Conservation (phyloP, 2,329 filamentous ascomycete genomes). For the Venturia asperata region DNA sequence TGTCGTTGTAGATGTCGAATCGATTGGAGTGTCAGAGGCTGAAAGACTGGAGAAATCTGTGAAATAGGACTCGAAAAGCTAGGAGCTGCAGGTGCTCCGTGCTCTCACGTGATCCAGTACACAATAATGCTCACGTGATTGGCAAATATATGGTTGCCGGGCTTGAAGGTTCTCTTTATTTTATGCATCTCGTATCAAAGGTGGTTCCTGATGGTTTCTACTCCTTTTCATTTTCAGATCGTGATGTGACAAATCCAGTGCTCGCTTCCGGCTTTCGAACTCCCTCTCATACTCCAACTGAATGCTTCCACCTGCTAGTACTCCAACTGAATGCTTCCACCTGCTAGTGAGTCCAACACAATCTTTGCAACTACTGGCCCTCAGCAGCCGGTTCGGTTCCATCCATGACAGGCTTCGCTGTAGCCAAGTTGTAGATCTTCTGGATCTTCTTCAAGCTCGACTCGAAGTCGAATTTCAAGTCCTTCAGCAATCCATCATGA, state of each 20-base stretch:
- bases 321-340: background rate
- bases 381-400: background rate
- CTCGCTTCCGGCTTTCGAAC: background rate
- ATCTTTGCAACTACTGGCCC: background rate
- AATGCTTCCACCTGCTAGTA: background rate
- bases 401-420: background rate
- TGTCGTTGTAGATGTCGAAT: background rate
- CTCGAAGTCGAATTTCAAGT: constrained; percentile 57
- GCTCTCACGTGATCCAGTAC: no score
- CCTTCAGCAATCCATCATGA: constrained; percentile 58
- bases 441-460: constrained; percentile 49
- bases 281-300: background rate
- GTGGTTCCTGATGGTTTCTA: background rate
- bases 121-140: background rate
- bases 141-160: background rate
- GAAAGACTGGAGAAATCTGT: background rate
- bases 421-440: constrained; percentile 53
- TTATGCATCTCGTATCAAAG: no score
- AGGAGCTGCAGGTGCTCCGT: no score
- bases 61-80: background rate
- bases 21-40: background rate
- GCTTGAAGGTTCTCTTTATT: no score
- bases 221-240: background rate
- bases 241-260: background rate
- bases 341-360: background rate